Evolutionary conservation across 805 yeast genomes (phyloP).

Genomic region (Helenozyma rhizophorensis): DNA sequence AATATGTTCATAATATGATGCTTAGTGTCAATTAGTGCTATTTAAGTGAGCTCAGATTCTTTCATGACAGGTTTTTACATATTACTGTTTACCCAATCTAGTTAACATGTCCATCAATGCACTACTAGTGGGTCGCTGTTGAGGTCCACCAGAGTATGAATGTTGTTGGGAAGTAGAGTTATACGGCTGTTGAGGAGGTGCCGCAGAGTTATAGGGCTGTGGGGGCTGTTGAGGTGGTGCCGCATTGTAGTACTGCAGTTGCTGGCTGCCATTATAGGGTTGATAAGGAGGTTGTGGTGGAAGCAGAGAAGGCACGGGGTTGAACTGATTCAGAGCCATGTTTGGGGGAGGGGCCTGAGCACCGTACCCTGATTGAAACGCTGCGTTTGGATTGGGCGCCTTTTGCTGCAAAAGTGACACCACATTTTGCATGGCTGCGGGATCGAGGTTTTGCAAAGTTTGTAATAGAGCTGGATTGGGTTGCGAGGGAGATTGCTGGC

Average conservation of each 20-base stretch:
- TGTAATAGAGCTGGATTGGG: slow-evolving; percentile 12
- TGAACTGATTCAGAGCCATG: slow-evolving; percentile 9
- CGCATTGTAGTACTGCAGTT: no score
- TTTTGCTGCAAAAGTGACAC: slow-evolving; percentile 23
- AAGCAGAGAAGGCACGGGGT: slow-evolving; percentile 9
- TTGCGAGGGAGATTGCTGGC: no score
- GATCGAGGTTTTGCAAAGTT: slow-evolving; percentile 24
- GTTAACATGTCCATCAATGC: slow-evolving; percentile 36
- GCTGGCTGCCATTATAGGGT: neutral
- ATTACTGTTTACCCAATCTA: slow-evolving; percentile 28
- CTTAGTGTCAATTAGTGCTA: neutral
- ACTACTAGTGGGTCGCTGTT: slow-evolving; percentile 11
- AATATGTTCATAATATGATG: no score
- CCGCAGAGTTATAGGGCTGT: slow-evolving; percentile 7
- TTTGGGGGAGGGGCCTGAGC: no score
- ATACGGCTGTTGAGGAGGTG: no score
- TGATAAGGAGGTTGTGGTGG: slow-evolving; percentile 3
- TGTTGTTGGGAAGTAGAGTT: slow-evolving; percentile 6
- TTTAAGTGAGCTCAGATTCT: neutral
- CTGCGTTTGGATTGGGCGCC: no score
- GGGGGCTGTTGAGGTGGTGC: slow-evolving; percentile 7
- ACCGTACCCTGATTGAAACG: no score
- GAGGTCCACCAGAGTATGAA: slow-evolving; percentile 9
- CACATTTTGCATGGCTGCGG: slow-evolving; percentile 30
- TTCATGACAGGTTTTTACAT: neutral